Evolutionary conservation across 805 yeast species (phyloP).

Genomic region (Ogataea zsoltii): DNA sequence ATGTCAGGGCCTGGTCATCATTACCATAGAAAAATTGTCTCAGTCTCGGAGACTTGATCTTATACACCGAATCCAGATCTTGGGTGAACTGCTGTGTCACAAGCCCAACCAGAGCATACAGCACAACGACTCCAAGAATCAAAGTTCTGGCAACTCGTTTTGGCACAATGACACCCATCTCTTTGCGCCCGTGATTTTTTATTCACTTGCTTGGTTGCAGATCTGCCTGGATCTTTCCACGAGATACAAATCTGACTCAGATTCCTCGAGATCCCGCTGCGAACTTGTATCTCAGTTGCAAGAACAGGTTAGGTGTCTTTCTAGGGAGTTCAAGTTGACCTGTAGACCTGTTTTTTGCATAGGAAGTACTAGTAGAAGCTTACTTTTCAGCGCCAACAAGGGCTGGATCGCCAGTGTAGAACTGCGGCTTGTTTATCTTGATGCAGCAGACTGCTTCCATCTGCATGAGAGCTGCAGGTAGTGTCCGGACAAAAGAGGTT

Average conservation of each 20-base stretch:
- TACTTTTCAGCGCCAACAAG: no score
- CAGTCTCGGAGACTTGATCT: slow-evolving; percentile 11
- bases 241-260: neutral
- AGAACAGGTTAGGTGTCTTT: no score
- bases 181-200: neutral
- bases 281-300: no score
- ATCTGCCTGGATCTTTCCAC: neutral
- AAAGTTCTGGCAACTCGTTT: slow-evolving; percentile 14
- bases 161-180: slow-evolving; percentile 10
- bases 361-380: no score
- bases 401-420: neutral
- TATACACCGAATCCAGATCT: slow-evolving; percentile 9
- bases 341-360: no score
- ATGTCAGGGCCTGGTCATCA: slow-evolving; percentile 9
- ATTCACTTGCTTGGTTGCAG: neutral
- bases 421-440: neutral
- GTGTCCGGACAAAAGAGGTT: neutral
- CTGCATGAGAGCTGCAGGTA: neutral
- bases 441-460: neutral
- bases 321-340: no score
- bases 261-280: no score
- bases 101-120: slow-evolving; percentile 6
- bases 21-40: neutral
- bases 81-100: slow-evolving; percentile 2
- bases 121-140: slow-evolving; percentile 5